Base-by-base conservation (phyloP, 805 yeast species). In the Yarrowia sp. region DNA sequence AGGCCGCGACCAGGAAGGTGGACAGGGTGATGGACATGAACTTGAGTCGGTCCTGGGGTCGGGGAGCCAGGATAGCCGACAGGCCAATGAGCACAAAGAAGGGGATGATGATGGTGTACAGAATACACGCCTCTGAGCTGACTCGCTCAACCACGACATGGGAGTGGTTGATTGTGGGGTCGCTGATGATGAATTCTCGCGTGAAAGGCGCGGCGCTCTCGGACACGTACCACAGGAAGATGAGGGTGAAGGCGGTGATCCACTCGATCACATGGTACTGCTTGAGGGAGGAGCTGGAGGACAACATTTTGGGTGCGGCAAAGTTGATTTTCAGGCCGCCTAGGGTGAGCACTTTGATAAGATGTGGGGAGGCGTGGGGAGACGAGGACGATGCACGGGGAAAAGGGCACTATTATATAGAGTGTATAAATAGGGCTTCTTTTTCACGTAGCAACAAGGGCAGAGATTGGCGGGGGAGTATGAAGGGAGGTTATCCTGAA, bases 1-100 rank as follows among this genome's bases (percentile, higher is more conserved):
- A 38, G 38, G 47, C 61, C 9, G 61, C 61, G 3, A 55, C 35
- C 29, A 55, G 61, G n/a, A 55, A 55, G 14, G 61, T 55, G 8
- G 61, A 55, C 21, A 39, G 36, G 4, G 61, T 38, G 38, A 55
- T 55, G 68, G 83, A 86, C 13, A 86, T 74, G 25, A 87, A 78
- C 70, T 87, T 70, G 19, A 70, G 58, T 8, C 71, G 65, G 33
- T 68, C 62, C 27, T 59, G 62, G 29, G 35, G 47, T 8, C 61
- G 61, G 19, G 61, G 47, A 21, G 62, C 58, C 39, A 61, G 36
- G 19, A 78, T 72, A 0, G 75, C 74, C 67, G 70, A 62, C 19
- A 65, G 21, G 42, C 69, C 62, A 22, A 61, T 41, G 8, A 55
- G 61, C n/a, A 22, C 46, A n/a, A 55, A 29, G n/a, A 55, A 55